phyloP scores from a whole-genome alignment of 768 basidiomycete species.

The Rhizopogon vinicolor region DNA sequence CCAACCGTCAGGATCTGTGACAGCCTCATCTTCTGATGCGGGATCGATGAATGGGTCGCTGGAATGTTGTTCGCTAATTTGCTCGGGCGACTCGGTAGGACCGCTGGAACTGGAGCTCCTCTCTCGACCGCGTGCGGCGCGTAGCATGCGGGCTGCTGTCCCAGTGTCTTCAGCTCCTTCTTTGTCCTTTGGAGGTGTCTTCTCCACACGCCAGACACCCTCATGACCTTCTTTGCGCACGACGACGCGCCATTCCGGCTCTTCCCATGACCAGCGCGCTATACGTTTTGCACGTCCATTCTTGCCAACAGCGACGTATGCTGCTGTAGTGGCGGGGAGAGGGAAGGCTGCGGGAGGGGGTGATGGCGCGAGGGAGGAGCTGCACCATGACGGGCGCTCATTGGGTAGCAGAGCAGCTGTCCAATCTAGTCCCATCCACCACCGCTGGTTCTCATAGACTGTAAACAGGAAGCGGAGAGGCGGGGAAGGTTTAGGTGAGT shows the following conservation, averaged over 20 bases:
- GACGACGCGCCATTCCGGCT: conserved; percentile 84
- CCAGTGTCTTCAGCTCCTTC: conserved; percentile 41
- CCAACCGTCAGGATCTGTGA: conserved; percentile 89
- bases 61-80: conserved; percentile 19
- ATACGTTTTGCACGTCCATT: conserved; percentile 58
- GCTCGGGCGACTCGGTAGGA: conserved; percentile 16
- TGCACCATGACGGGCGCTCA: conserved; percentile 88
- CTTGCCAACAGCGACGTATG: conserved; percentile 48
- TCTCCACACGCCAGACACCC: conserved; percentile 51
- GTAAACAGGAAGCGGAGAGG: conserved; percentile 77
- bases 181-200: conserved; percentile 46
- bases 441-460: conserved; percentile 91
- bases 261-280: conserved; percentile 87
- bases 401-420: conserved; percentile 86
- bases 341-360: conserved; percentile 67
- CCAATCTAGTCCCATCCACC: conserved; percentile 99
- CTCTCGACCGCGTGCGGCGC: conserved; percentile 49
- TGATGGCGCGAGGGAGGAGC: conserved; percentile 50
- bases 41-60: conserved; percentile 26
- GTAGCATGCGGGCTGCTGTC: conserved; percentile 40
- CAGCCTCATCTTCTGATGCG: conserved; percentile 43
- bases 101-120: conserved; percentile 9
- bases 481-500: conserved; percentile 18
- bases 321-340: conserved; percentile 57
- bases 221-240: conserved; percentile 51